Base-by-base conservation (phyloP, 2,329 filamentous ascomycete genomes). In the Ophiobolus disseminans region DNA sequence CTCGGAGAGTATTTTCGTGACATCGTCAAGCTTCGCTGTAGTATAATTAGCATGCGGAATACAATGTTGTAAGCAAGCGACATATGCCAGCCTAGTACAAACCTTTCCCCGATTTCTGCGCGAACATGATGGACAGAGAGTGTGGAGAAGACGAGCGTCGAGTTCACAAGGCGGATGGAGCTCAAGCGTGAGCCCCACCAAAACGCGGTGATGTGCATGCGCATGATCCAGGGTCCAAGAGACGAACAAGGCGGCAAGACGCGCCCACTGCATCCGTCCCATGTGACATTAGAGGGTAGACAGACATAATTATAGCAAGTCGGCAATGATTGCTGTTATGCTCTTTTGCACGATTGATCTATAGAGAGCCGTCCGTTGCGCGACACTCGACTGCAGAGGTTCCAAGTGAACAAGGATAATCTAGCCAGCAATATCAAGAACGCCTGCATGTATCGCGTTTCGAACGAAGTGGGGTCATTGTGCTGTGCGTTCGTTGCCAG, bases 11-110 rank as follows among this genome's bases (percentile, higher is more conserved):
- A 94, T 75, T 43, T 79, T 77, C 13, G 80, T 84, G 31, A 93
- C 88, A 45, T 89, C 83, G 49, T 83, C 78, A 47, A 88, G 79
- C 75, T 92, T 91, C 82, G 90, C 72, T 73, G 43, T 13, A 6
- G 4, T 1, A 14, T 10, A 6, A 30, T 68, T 43, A 66, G 63
- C 39, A 26, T 16, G 9, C 11, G 13, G 3, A 2, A 20, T n/a
- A 9, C n/a, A 10, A 4, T 28, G n/a, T 14, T 7, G 16, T 2
- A n/a, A 10, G 17, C 10, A 10, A 23, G 9, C 23, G 26, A 9
- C 13, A 23, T 5, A 13, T 17, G 21, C 5, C n/a, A 34, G 11
- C 13, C 5, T n/a, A 7, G 3, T 21, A 45, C 54, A 10, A 13
- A 65, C 65, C 60, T 53, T 58, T 62, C 11, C 63, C 62, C n/a